Evolutionary conservation across 805 yeast genomes (phyloP), one percentile per base, ranked within the genome.

Genomic region (Nakazawaea wyomingensis): DNA sequence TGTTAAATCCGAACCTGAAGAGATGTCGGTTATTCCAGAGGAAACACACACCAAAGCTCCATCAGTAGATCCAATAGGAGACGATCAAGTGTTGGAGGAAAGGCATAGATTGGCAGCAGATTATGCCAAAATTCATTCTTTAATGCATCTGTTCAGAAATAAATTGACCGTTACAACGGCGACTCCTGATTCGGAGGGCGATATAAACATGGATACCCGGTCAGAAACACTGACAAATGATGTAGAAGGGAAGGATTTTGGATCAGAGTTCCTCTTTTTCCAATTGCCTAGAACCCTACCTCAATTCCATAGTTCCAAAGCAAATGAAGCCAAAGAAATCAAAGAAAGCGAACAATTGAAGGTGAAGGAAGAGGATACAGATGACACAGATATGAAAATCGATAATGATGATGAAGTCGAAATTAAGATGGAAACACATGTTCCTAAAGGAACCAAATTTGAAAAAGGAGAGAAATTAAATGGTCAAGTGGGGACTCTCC

Each of bases 401-500:
- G 22, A 34, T 14, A 41, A 39, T 16, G 46, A 41, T 8, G 43
- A 34, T 3, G 22, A 39, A 11, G n/a, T 19, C 3, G 35, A 10
- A 22, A 44, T 27, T 24, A 35, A 37, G 11, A 28, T 10, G 31
- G 26, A 18, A 16, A 46, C 19, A 27, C 24, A 20, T 39, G 20
- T n/a, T 36, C 17, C 29, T 14, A 33, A 43, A 41, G 16, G 41
- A 41, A 9, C 17, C 19, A 4, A 28, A 28, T 24, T 24, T 24
- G 27, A 24, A 24, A 11, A 24, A 24, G 27, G 27, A 24, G 39
- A 41, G 26, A 19, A 20, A 33, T 27, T 35, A 31, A 61, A 64
- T 31, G 96, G 96, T 1, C 69, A 69, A 43, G 70, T 88, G 30
- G 97, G 97, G 5, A 69, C 74, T 8, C 55, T 91, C 27, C 76